These are phyloP conservation scores for Camillea tinctor DNA, from an alignment of 2,329 filamentous ascomycete species.

Conservation along the genomic window DNA sequence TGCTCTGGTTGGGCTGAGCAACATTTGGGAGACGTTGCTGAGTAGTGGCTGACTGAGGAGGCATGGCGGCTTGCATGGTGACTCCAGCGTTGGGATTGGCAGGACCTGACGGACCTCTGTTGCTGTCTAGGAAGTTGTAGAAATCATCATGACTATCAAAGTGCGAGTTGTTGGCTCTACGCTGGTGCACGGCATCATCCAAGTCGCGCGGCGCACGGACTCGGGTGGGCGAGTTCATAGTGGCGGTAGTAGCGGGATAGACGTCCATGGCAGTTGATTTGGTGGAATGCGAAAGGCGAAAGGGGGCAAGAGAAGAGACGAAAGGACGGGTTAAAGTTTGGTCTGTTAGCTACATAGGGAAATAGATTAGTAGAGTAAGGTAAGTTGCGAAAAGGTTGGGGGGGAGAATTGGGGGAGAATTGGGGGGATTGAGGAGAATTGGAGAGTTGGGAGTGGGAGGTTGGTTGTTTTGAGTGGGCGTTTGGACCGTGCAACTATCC, in stretches of 20 bases:
- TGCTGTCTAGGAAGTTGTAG: conserved; percentile 33
- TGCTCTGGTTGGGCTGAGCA: conserved; percentile 21
- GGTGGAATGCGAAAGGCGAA: background rate
- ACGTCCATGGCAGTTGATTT: conserved; percentile 12
- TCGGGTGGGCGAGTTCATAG: conserved; percentile 13
- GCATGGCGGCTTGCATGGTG: conserved; percentile 10
- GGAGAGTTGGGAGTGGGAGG: too few species aligned
- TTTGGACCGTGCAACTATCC: background rate
- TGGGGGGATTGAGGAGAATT: too few species aligned
- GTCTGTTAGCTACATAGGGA: background rate
- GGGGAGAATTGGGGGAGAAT: too few species aligned
- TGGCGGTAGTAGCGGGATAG: conserved; percentile 6
- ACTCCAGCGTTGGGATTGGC: conserved; percentile 13
- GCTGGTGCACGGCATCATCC: conserved; percentile 11
- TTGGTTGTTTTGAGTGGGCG: background rate
- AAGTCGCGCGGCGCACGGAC: conserved; percentile 17
- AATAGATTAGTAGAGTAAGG: background rate
- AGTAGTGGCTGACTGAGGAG: conserved; percentile 12
- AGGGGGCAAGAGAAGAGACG: background rate
- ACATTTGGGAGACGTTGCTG: conserved; percentile 13
- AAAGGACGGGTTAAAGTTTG: background rate
- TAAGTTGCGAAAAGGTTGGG: too few species aligned
- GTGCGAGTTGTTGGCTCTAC: conserved; percentile 17
- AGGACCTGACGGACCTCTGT: conserved; percentile 17
- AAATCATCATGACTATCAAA: conserved; percentile 34